These are phyloP conservation scores for Carex myosuroides DNA, from an alignment of 176 grass and related monocot species.

Conservation along the genomic window DNA sequence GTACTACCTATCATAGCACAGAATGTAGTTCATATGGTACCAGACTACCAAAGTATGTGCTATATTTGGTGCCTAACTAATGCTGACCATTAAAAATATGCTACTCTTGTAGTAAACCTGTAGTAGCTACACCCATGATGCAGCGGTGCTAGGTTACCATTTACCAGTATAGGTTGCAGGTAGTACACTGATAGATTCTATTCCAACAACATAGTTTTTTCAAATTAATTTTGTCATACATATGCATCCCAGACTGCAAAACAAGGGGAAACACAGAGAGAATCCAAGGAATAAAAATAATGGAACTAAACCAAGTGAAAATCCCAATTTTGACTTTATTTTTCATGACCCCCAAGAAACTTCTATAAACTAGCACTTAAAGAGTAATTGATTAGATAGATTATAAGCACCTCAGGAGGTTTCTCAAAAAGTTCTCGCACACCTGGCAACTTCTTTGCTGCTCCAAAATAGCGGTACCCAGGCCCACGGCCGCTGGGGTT, in stretches of 20 bases:
- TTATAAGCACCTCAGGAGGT: conserved; percentile 47
- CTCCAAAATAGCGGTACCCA: conserved; percentile 93
- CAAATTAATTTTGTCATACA: background rate
- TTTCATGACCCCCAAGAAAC: no score
- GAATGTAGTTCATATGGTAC: background rate
- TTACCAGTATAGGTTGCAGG: background rate
- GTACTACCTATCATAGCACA: background rate
- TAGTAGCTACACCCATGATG: background rate
- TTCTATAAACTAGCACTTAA: no score
- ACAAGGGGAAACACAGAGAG: background rate
- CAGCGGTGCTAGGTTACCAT: background rate
- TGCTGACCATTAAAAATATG: background rate
- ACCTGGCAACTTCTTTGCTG: conserved; percentile 88
- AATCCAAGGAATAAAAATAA: background rate
- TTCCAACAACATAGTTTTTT: background rate
- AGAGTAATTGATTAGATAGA: no score
- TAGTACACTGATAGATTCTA: background rate
- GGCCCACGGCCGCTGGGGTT: conserved; percentile 82
- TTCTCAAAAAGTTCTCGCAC: conserved; percentile 95
- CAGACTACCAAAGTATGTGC: background rate
- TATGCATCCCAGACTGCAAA: background rate
- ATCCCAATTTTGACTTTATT: no score
- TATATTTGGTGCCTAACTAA: background rate
- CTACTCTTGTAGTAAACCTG: background rate
- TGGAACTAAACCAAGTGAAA: background rate